These are phyloP conservation scores for Fusarium coicis DNA, from an alignment of 2,329 filamentous ascomycete genomes.

Conservation along the genomic window DNA sequence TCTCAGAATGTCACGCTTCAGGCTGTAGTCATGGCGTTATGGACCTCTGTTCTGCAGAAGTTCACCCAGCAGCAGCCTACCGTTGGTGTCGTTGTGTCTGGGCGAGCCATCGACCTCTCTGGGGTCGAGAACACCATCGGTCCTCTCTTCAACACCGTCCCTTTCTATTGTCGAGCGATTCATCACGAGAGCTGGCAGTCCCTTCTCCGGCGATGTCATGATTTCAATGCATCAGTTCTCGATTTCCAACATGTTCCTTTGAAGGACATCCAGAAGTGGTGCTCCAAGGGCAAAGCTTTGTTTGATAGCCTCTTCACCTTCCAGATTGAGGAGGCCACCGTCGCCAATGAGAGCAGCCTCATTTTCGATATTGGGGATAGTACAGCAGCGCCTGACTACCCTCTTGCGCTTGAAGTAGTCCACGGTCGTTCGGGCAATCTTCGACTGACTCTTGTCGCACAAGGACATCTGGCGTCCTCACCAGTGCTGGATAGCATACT, in stretches of 20 bases:
- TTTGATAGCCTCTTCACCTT: conserved; percentile 90
- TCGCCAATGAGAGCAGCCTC: conserved; percentile 39
- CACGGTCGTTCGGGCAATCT: conserved; percentile 61
- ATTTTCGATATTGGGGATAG: conserved; percentile 68
- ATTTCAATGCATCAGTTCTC: conserved; percentile 74
- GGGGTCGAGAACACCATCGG: conserved; percentile 76
- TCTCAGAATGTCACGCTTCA: conserved; percentile 79
- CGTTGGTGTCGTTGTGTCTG: conserved; percentile 82
- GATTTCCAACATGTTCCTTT: conserved; percentile 79
- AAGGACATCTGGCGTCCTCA: conserved; percentile 53
- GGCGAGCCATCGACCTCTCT: conserved; percentile 76
- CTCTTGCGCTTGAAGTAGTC: conserved; percentile 80
- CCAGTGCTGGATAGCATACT: conserved; percentile 47
- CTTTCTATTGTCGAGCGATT: conserved; percentile 67
- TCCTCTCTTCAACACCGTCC: conserved; percentile 90
- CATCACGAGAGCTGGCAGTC: conserved; percentile 65
- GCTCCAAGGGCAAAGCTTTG: conserved; percentile 66
- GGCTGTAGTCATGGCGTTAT: conserved; percentile 79
- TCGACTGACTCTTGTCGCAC: conserved; percentile 68
- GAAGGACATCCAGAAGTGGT: conserved; percentile 84
- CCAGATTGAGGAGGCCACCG: conserved; percentile 61
- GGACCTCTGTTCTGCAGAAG: conserved; percentile 71
- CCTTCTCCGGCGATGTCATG: conserved; percentile 72
- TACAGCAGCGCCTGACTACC: conserved; percentile 70
- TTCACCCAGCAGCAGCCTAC: conserved; percentile 60